Evolutionary conservation across 1,139 yeast genomes (phyloP).

Genomic region (Candida frijolesensis): DNA sequence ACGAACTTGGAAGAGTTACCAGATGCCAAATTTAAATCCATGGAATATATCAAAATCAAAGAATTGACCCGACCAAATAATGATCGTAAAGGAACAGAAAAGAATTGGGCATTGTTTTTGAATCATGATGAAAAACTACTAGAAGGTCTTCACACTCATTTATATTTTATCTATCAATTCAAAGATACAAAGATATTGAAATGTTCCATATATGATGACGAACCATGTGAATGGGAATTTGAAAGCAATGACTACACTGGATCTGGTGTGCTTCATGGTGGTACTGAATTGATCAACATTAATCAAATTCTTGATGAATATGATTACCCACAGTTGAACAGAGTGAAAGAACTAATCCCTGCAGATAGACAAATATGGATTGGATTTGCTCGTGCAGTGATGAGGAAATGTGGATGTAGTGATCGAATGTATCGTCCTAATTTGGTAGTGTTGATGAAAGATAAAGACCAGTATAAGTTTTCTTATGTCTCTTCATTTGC

Average conservation of each 20-base stretch:
- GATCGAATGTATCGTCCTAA: slow-evolving; percentile 48
- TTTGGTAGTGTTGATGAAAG: slow-evolving; percentile 39
- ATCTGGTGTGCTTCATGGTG: slow-evolving; percentile 40
- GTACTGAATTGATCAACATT: slow-evolving; percentile 30
- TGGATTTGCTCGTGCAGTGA: slow-evolving; percentile 51
- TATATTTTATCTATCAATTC: slow-evolving; percentile 32
- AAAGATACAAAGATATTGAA: slow-evolving; percentile 24
- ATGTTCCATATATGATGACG: slow-evolving; percentile 20
- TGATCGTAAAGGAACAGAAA: slow-evolving; percentile 22
- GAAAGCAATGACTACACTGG: slow-evolving; percentile 19
- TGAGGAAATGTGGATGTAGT: slow-evolving; percentile 52
- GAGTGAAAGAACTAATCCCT: slow-evolving; percentile 10
- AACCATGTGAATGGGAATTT: slow-evolving; percentile 28
- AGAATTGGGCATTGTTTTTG: slow-evolving; percentile 37
- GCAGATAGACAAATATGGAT: slow-evolving; percentile 47
- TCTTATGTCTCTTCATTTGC: slow-evolving; percentile 35
- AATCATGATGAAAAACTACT: slow-evolving; percentile 19
- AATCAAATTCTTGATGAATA: slow-evolving; percentile 18
- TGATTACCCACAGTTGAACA: slow-evolving; percentile 3
- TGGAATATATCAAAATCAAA: slow-evolving; percentile 24
- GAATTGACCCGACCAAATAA: slow-evolving; percentile 25
- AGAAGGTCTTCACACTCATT: slow-evolving; percentile 20
- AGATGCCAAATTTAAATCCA: slow-evolving; percentile 16
- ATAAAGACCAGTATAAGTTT: slow-evolving; percentile 26
- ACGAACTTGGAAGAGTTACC: slow-evolving; percentile 25